Conservation (phyloP, 2,329 filamentous ascomycete genomes). For the Corinectria fuckeliana region DNA sequence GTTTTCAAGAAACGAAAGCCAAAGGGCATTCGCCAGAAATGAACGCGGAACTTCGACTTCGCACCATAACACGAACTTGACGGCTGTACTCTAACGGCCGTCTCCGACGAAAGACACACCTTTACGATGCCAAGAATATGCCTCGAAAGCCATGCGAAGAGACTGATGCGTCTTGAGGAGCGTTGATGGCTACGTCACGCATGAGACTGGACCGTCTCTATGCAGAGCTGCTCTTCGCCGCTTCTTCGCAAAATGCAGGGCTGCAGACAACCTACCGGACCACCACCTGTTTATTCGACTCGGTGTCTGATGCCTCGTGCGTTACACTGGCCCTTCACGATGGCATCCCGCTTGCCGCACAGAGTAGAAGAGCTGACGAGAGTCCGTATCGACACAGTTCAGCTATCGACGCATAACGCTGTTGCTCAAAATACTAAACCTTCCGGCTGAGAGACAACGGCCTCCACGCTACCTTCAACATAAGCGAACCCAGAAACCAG, state of each 20-base stretch:
- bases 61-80: background rate
- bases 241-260: background rate
- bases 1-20: constrained; percentile 84
- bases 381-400: background rate
- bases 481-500: background rate
- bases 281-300: background rate
- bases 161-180: background rate
- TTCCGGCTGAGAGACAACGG: background rate
- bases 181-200: background rate
- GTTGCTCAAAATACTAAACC: background rate
- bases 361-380: background rate
- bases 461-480: too few relatives aligned
- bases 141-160: background rate
- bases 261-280: background rate
- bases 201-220: background rate
- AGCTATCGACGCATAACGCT: background rate
- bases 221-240: too few relatives aligned
- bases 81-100: background rate
- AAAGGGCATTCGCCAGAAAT: constrained; percentile 68
- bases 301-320: background rate
- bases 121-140: background rate
- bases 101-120: background rate
- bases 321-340: background rate
- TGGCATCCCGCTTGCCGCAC: background rate
- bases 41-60: constrained; percentile 21